Evolutionary conservation across 352 stramenopile genomes (phyloP).

Genomic region (Globisporangium lucens): DNA sequence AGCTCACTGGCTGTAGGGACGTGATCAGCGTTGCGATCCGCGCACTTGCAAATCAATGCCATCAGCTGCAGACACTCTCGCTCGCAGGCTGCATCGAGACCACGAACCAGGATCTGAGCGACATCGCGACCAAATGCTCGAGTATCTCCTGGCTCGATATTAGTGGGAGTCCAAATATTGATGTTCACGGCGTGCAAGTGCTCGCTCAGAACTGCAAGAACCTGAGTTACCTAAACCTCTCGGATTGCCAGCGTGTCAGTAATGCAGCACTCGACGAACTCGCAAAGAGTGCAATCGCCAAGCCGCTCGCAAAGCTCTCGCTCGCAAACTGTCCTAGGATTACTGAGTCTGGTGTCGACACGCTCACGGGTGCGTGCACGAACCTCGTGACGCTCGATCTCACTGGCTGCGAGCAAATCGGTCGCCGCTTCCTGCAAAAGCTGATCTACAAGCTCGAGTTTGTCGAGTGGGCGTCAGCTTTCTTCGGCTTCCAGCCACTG

Average conservation of each 20-base stretch:
- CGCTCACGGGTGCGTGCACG: conserved; percentile 51
- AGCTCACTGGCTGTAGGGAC: conserved; percentile 81
- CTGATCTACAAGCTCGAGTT: conserved; percentile 75
- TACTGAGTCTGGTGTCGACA: conserved; percentile 65
- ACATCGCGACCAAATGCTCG: conserved; percentile 48
- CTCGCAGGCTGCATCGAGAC: conserved; percentile 82
- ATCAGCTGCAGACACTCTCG: conserved; percentile 69
- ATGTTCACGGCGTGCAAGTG: conserved; percentile 47
- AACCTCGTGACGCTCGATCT: conserved; percentile 88
- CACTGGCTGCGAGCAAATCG: conserved; percentile 69
- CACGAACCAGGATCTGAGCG: conserved; percentile 65
- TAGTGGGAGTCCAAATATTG: conserved; percentile 68
- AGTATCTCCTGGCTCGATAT: conserved; percentile 81
- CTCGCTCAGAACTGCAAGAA: conserved; percentile 54
- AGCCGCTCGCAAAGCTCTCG: conserved; percentile 40
- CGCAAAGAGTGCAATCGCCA: conserved; percentile 12
- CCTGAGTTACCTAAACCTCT: conserved; percentile 73
- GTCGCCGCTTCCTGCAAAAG: conserved; percentile 66
- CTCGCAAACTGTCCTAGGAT: conserved; percentile 69
- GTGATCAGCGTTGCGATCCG: conserved; percentile 75
- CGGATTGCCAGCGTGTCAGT: conserved; percentile 67
- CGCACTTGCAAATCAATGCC: conserved; percentile 71
- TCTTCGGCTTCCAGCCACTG: conserved; percentile 84
- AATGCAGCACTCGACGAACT: conserved; percentile 65
- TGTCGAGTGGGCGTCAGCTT: conserved; percentile 76